Conservation (phyloP, 2,329 filamentous ascomycete species). For the Ascochyta fabae region DNA sequence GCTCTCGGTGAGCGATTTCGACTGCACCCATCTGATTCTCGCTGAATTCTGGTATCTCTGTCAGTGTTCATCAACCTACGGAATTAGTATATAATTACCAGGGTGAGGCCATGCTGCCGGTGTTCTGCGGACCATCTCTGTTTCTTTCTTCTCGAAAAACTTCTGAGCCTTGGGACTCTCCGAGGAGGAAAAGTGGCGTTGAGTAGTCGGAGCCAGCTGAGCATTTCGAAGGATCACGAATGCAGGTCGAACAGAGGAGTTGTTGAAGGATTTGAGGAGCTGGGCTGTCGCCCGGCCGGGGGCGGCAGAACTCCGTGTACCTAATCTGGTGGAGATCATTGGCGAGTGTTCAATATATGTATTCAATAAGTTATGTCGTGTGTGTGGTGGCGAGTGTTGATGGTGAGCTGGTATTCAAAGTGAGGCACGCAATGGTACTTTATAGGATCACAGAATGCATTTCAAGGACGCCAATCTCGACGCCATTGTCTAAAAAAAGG, state of each 20-base stretch:
- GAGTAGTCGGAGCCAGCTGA: constrained; percentile 23
- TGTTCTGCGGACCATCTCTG: constrained; percentile 54
- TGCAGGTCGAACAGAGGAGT: constrained; percentile 40
- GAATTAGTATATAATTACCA: constrained; percentile 30
- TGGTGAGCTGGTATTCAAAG: constrained; percentile 24
- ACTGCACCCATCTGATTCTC: constrained; percentile 79
- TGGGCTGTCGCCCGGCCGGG: constrained; percentile 48
- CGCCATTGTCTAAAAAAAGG: constrained; percentile 21
- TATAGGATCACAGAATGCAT: constrained; percentile 33
- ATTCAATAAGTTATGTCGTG: constrained; percentile 9
- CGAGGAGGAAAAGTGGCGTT: constrained; percentile 52
- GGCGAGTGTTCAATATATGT: constrained; percentile 17
- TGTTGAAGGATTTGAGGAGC: constrained; percentile 48
- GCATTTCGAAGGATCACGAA: constrained; percentile 43
- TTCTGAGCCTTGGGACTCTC: constrained; percentile 48
- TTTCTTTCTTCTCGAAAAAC: constrained; percentile 56
- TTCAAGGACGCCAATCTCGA: constrained; percentile 23
- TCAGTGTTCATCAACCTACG: constrained; percentile 13
- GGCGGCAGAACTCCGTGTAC: constrained; percentile 35
- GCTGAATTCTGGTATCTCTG: constrained; percentile 63
- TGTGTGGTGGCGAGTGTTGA: constrained; percentile 18
- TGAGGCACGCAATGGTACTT: constrained; percentile 29
- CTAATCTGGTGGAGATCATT: constrained; percentile 40
- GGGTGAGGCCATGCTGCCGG: constrained; percentile 59
- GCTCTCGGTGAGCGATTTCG: constrained; percentile 76